A percentile compares a stretch with the other conserved stretches of the same genome.
phyloP scores from a whole-genome alignment of 2,329 filamentous ascomycete species.

The Magnaporthales sp. region DNA sequence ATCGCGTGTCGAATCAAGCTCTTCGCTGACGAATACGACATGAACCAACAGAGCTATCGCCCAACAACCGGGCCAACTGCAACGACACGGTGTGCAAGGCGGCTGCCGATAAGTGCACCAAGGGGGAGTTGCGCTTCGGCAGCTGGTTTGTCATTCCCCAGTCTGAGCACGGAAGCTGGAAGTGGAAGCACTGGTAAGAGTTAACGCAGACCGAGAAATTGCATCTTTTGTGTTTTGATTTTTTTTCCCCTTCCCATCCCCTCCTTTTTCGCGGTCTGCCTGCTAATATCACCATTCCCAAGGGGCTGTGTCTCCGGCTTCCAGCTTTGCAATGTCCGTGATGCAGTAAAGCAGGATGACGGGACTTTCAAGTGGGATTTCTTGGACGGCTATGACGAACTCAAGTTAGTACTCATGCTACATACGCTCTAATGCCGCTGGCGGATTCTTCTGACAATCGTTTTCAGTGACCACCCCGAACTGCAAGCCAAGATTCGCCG shows the following conservation, averaged over 20 bases:
- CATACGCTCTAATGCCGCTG: neutral
- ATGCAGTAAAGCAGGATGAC: constrained; percentile 37
- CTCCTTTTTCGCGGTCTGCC: neutral
- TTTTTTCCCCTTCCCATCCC: neutral
- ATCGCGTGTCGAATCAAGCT: neutral
- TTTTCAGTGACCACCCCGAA: constrained; percentile 40
- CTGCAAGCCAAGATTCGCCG: constrained; percentile 64
- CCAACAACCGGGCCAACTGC: constrained; percentile 66
- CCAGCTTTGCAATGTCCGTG: constrained; percentile 58
- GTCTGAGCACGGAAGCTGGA: constrained; percentile 53
- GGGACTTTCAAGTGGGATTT: constrained; percentile 50
- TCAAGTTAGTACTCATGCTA: constrained; percentile 33
- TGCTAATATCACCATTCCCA: neutral
- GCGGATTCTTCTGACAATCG: neutral
- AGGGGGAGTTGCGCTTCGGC: constrained; percentile 73
- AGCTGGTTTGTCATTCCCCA: constrained; percentile 54
- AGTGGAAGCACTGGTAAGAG: constrained; percentile 79
- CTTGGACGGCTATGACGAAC: constrained; percentile 75
- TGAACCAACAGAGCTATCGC: constrained; percentile 52
- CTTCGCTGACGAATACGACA: neutral
- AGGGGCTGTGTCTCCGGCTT: constrained; percentile 86
- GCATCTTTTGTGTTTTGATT: constrained; percentile 5
- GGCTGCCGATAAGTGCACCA: constrained; percentile 58
- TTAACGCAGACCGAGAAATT: neutral
- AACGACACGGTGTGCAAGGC: constrained; percentile 67